Conservation (phyloP, 2,329 filamentous ascomycete species). For the Hypoxylon sp. region DNA sequence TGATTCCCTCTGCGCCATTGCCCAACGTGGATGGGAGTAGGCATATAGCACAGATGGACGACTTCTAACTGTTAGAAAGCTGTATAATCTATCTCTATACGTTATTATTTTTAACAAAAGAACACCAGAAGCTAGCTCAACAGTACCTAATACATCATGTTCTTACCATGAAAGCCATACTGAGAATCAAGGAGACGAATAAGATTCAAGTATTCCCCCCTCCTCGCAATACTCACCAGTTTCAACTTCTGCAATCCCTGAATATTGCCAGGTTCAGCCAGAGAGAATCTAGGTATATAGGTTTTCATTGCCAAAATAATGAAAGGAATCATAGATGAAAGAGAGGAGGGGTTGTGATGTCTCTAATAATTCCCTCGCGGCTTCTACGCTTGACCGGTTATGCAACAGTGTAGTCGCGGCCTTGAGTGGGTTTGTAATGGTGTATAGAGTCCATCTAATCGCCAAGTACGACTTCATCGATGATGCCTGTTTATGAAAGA, state of each 20-base stretch:
- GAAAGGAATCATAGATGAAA: not conserved
- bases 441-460: not conserved
- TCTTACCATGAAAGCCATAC: no score
- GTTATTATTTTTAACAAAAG: no score
- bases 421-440: not conserved
- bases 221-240: not conserved
- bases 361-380: not conserved
- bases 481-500: not conserved
- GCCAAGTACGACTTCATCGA: slow-evolving; percentile 16
- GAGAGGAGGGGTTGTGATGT: not conserved
- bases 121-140: no score
- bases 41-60: no score
- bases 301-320: not conserved
- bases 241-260: not conserved
- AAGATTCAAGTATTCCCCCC: not conserved
- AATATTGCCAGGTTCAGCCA: not conserved
- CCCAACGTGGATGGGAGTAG: no score
- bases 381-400: not conserved
- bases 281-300: not conserved
- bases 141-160: not conserved
- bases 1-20: no score
- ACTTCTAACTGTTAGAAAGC: no score
- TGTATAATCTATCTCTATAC: no score
- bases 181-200: no score
- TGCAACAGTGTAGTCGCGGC: not conserved